Conservation (phyloP, 106 monocot genomes). For the Dioscorea zingiberensis region DNA sequence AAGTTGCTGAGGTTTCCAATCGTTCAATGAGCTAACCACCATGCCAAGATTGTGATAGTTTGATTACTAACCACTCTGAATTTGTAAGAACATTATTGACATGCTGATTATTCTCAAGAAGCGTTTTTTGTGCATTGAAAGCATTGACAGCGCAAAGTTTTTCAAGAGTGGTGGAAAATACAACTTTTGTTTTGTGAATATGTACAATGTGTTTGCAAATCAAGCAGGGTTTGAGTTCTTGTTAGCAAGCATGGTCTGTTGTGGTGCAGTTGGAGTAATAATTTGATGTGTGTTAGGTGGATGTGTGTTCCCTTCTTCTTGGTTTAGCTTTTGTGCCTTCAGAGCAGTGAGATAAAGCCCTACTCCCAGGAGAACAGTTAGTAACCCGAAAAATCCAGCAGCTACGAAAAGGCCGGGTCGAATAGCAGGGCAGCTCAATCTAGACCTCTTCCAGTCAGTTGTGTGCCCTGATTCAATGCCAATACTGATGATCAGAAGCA, state of each 20-base stretch:
- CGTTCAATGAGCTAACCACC: constrained; percentile 27
- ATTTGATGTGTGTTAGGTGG: background rate
- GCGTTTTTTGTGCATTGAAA: background rate
- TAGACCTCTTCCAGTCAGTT: constrained; percentile 45
- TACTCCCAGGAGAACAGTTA: constrained; percentile 74
- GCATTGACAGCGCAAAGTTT: too few species aligned
- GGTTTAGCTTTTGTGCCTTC: constrained; percentile 39
- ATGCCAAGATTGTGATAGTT: constrained; percentile 27
- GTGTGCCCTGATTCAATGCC: constrained; percentile 62
- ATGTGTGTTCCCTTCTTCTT: constrained; percentile 14
- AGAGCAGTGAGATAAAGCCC: constrained; percentile 64
- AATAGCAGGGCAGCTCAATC: constrained; percentile 36
- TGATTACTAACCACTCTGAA: constrained; percentile 36
- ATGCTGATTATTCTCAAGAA: constrained; percentile 10
- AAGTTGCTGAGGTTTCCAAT: constrained; percentile 1
- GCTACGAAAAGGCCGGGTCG: constrained; percentile 62
- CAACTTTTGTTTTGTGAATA: too few species aligned
- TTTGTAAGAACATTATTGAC: constrained; percentile 21
- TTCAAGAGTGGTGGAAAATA: too few species aligned
- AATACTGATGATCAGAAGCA: constrained; percentile 65
- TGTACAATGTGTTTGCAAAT: too few species aligned
- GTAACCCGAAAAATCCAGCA: constrained; percentile 64
- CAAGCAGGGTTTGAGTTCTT: background rate
- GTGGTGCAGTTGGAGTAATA: too few species aligned
- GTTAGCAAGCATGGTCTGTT: background rate